Evolutionary conservation across 345 rosid genomes (phyloP), one percentile per base, ranked within the genome.

Genomic region (Clarkia xantiana): DNA sequence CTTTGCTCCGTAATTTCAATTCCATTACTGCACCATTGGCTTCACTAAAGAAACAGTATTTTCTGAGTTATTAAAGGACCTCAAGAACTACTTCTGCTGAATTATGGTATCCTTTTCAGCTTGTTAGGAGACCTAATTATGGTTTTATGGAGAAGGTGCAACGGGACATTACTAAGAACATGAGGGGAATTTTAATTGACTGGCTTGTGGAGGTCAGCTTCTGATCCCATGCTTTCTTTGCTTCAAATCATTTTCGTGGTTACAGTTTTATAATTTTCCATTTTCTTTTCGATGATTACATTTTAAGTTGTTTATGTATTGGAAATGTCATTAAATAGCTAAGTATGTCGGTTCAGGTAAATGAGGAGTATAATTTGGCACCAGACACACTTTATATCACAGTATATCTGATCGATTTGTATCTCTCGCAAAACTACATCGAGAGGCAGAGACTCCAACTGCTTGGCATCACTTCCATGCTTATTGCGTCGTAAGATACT

Each of bases 401-500:
- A 22, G 93, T 91, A 14, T 64, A 76, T 68, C 80, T 86, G 18
- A 78, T 91, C 38, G 98, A 91, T 55, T 62, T 81, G 72, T 91
- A 71, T 62, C 89, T 91, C 22, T 61, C 77, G 16, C 80, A 76
- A 49, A 81, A 73, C 70, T 75, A 67, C 60, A 70, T 84, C 15
- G 89, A 81, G 57, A 79, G 83, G 52, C 82, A 65, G 13, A 79
- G 66, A 59, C 89, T 86, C 69, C 98, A 91, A 70, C 68, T 91
- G 61, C 89, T 91, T 54, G 98, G 97, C 54, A 79, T 89, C 74
- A 82, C 90, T 62, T 89, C 93, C 84, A 80, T 84, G 93, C 81
- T 89, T 47, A 73, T 84, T 49, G 89, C 93, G 29, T 89, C 97
- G 97, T 89, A 78, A 84, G 97, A 53, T 58, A 41, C 11, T 29